Percentiles rank a stretch among this genome's conserved stretches.
These are phyloP conservation scores for Eutrema heterophyllum DNA, from an alignment of 345 rosid species.

Conservation along the genomic window DNA sequence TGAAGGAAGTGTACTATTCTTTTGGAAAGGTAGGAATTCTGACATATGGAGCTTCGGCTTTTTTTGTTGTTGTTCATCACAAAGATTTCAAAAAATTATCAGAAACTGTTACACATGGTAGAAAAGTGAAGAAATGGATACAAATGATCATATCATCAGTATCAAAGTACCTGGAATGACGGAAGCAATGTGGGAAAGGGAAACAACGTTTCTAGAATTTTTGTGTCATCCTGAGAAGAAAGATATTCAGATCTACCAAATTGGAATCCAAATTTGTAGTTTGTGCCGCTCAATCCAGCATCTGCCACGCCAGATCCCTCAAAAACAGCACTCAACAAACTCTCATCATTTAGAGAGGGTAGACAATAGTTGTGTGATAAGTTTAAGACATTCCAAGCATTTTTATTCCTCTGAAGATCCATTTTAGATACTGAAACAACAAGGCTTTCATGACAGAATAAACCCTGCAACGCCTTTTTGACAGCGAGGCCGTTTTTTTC, in stretches of 20 bases:
- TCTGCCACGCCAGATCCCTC: slow-evolving; percentile 31
- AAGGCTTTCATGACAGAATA: slow-evolving; percentile 82
- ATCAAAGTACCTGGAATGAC: slow-evolving; percentile 55
- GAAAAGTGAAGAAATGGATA: not conserved
- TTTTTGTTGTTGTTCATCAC: slow-evolving; percentile 24
- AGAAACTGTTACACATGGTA: slow-evolving; percentile 7
- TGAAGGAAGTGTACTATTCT: slow-evolving; percentile 82
- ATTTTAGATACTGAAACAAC: slow-evolving; percentile 54
- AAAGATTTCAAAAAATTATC: slow-evolving; percentile 6
- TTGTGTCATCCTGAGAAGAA: slow-evolving; percentile 52
- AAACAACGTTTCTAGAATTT: slow-evolving; percentile 66
- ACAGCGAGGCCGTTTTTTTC: slow-evolving; percentile 13
- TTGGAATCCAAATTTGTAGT: slow-evolving; percentile 72
- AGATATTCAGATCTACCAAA: slow-evolving; percentile 54
- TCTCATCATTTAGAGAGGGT: slow-evolving; percentile 77
- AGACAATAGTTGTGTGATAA: slow-evolving; percentile 52
- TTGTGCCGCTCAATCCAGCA: slow-evolving; percentile 50
- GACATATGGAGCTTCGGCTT: slow-evolving; percentile 69
- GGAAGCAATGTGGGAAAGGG: slow-evolving; percentile 96
- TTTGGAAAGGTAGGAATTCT: slow-evolving; percentile 77
- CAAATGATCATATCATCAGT: slow-evolving; percentile 13
- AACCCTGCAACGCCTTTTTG: slow-evolving; percentile 31
- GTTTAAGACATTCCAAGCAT: slow-evolving; percentile 53
- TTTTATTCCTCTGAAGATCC: slow-evolving; percentile 45
- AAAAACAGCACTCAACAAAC: slow-evolving; percentile 58